phyloP scores from a whole-genome alignment of 192 early-diverging fungal species.

The Podila clonocystis region DNA sequence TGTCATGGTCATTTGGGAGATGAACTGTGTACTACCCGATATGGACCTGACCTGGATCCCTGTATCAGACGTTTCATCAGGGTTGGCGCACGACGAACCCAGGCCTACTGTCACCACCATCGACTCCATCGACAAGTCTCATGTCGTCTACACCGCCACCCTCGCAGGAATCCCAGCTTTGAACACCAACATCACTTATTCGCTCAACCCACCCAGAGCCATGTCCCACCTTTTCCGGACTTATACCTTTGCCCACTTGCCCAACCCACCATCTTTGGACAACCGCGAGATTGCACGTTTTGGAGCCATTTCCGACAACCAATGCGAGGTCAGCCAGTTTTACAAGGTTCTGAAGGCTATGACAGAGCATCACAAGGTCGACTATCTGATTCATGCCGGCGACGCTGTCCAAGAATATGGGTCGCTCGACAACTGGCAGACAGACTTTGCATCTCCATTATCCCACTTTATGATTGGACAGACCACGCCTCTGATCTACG shows the following conservation, averaged over 20 bases:
- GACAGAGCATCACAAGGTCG: constrained; percentile 48
- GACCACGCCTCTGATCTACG: constrained; percentile 69
- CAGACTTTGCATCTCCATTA: constrained; percentile 71
- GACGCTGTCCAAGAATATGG: constrained; percentile 71
- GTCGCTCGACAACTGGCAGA: constrained; percentile 75
- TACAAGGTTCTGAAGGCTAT: constrained; percentile 37
- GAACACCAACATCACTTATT: constrained; percentile 43
- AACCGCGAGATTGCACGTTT: constrained; percentile 55
- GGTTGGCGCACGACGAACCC: neutral
- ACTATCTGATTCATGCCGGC: constrained; percentile 75
- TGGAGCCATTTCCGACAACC: constrained; percentile 60
- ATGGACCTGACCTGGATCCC: constrained; percentile 54
- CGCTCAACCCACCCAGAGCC: constrained; percentile 14
- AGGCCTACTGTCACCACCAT: constrained; percentile 8
- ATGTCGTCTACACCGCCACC: constrained; percentile 33
- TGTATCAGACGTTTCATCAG: constrained; percentile 1
- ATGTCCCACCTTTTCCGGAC: constrained; percentile 32
- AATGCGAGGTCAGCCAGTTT: constrained; percentile 42
- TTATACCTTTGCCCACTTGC: constrained; percentile 43
- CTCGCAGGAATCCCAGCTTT: constrained; percentile 36
- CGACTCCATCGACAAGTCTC: constrained; percentile 17
- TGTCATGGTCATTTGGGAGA: constrained; percentile 64
- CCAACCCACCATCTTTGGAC: constrained; percentile 48
- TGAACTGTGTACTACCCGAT: constrained; percentile 61
- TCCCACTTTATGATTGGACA: constrained; percentile 65